Percentiles rank a stretch among this genome's conserved stretches.
phyloP scores from a whole-genome alignment of 768 basidiomycete genomes.

The Lanmaoa rubissima region DNA sequence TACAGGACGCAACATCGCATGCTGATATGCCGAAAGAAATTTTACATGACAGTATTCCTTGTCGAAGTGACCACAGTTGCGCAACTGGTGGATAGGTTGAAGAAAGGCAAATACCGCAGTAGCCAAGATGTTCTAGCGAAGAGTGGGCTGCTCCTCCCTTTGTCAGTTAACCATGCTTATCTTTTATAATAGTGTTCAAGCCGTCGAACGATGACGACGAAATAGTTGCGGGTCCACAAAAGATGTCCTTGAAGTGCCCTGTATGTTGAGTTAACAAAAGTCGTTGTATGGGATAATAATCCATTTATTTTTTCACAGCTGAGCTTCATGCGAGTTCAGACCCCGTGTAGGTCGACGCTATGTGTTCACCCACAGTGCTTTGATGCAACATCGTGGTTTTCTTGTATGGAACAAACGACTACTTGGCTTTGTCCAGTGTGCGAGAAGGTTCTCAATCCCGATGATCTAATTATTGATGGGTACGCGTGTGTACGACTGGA shows the following conservation, averaged over 20 bases:
- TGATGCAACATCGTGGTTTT: slow-evolving; percentile 92
- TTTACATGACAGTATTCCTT: slow-evolving; percentile 79
- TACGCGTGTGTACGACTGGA: slow-evolving; percentile 33
- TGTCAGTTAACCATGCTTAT: neutral
- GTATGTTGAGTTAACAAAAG: slow-evolving; percentile 45
- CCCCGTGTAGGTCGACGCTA: slow-evolving; percentile 80
- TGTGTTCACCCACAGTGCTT: slow-evolving; percentile 96
- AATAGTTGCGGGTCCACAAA: slow-evolving; percentile 85
- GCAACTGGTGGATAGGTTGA: slow-evolving; percentile 65
- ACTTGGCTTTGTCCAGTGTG: slow-evolving; percentile 96
- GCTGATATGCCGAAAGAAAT: slow-evolving; percentile 73
- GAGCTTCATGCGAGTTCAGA: slow-evolving; percentile 80
- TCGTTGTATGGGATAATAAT: neutral
- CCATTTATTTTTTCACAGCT: slow-evolving; percentile 44
- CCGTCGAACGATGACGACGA: slow-evolving; percentile 77
- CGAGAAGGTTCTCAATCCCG: slow-evolving; percentile 70
- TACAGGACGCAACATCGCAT: neutral
- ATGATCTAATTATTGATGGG: slow-evolving; percentile 93
- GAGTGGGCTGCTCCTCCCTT: slow-evolving; percentile 47
- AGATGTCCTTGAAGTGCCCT: slow-evolving; percentile 91
- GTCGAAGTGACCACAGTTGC: slow-evolving; percentile 76
- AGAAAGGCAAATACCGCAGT: slow-evolving; percentile 62
- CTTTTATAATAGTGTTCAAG: slow-evolving; percentile 49
- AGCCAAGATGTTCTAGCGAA: slow-evolving; percentile 61
- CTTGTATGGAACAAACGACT: slow-evolving; percentile 94